Base-by-base conservation (phyloP, 176 grass and related monocot species). In the Oryza glaberrima region DNA sequence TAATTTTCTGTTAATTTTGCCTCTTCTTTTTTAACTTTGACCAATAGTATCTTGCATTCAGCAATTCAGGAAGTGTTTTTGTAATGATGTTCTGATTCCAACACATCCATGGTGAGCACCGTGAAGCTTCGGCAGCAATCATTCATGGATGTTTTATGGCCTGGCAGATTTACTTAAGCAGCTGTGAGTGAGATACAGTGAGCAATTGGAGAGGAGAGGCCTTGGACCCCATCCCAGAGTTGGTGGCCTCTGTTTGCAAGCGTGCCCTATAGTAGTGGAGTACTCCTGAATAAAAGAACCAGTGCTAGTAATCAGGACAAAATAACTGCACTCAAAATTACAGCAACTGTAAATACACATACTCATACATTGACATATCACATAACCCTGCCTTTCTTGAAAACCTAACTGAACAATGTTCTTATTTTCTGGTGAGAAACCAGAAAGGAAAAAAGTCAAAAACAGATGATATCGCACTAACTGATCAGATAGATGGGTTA, bases 101-200 rank as follows among this genome's bases (percentile, higher is more conserved):
- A 38, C 36, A 38, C 54, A 23, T 63, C n/a, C 58, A 22, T 23
- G 58, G 58, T 23, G 58, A n/a, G 76, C 13, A 17, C 58, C 38
- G 0, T 11, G 77, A 65, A 10, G 17, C 17, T 66, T 80, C 46
- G 11, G 67, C n/a, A 71, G 67, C 28, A 54, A 52, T 35, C 30
- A 25, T 69, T 14, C 28, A 71, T 12, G 13, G 20, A 23, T 17
- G 67, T 28, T 20, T 28, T 20, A 30, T 13, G 48, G 4, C 43
- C 69, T 26, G 35, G 52, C 36, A 61, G 67, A 70, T 81, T 81
- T 58, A 15, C 35, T 40, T 41, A 41, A 41, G 40, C 36, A 72
- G 14, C n/a, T 58, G 2, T 26, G 49, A 17, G 13, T 44, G 51
- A 28, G 48, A 35, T 54, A 32, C 73, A 34, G 26, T 16, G 26